phyloP scores from a whole-genome alignment of 495 filamentous ascomycete species.

The Podospora anserina region DNA sequence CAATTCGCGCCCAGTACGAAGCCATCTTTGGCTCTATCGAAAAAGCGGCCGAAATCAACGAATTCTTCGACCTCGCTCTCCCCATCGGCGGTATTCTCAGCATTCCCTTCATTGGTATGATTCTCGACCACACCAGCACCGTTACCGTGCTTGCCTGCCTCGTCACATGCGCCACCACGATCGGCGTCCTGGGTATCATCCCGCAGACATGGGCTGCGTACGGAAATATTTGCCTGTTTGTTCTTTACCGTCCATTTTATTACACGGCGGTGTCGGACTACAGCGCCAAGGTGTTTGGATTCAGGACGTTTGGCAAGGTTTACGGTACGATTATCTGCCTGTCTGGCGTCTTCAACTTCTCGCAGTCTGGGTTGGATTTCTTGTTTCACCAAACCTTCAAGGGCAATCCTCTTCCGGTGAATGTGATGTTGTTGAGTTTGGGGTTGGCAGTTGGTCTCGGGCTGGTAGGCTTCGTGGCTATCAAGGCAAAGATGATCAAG shows the following conservation, averaged over 20 bases:
- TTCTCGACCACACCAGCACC: conserved; percentile 77
- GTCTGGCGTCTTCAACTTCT: conserved; percentile 83
- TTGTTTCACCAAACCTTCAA: conserved; percentile 69
- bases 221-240: conserved; percentile 76
- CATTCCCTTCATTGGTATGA: conserved; percentile 81
- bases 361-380: conserved; percentile 77
- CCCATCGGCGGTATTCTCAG: conserved; percentile 80
- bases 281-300: conserved; percentile 90
- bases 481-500: conserved; percentile 29
- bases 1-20: conserved; percentile 80
- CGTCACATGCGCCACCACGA: conserved; percentile 67
- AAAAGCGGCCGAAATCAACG: conserved; percentile 67
- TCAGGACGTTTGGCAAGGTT: conserved; percentile 90
- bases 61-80: conserved; percentile 83
- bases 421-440: conserved; percentile 60
- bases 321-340: conserved; percentile 93
- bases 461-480: conserved; percentile 59
- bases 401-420: conserved; percentile 74
- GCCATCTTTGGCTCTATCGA: conserved; percentile 61
- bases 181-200: conserved; percentile 77
- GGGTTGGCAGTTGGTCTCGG: conserved; percentile 58
- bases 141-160: conserved; percentile 70
- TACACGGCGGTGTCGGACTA: conserved; percentile 83
- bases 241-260: conserved; percentile 69
- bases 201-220: conserved; percentile 68